Evolutionary conservation across 2,329 filamentous ascomycete species (phyloP), one percentile per base, ranked within the genome.

Genomic region (Cladosporium velox): DNA sequence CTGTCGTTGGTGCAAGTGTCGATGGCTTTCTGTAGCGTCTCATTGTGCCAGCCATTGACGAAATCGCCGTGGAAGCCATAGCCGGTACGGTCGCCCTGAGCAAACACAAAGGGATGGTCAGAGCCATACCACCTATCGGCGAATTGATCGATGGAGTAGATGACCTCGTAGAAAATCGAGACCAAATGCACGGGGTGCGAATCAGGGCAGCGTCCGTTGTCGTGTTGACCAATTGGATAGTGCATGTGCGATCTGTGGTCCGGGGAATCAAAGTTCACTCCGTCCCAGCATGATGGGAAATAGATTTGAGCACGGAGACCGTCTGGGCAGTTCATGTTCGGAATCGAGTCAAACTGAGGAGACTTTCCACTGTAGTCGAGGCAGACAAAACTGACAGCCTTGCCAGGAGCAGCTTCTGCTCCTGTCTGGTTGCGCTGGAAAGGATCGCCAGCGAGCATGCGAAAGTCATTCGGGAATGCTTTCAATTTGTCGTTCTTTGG

Each of bases 201-300:
- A 1, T 74, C 21, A 0, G 85, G 85, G 70, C 86, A 88, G 71
- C 83, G 82, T 65, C 84, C 85, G 67, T 81, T 79, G 70, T 86
- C 74, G 70, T 78, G 82, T 34, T 69, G 41, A 47, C 67, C 66
- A 47, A 72, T 74, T n/a, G 89, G 90, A 73, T 86, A 91, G 26
- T 80, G 83, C 83, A 89, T 89, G 81, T 91, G 91, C 30, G 81
- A 83, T 68, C 81, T 82, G 78, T 88, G 85, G 72, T 88, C 82
- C 0, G 69, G 21, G 2, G 83, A 81, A 70, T 86, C 84, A 10
- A 11, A 8, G 57, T 84, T 81, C 54, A 79, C 77, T 34, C 89
- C 89, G 77, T 91, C 85, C 84, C 90, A 91, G 82, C 90, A 91
- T 6, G 87, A 88, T 6, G 90, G 90, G 79, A 91, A 90, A 81